Evolutionary conservation across 2,329 filamentous ascomycete species (phyloP), one percentile per base, ranked within the genome.

Genomic region (Clarireedia homoeocarpa): DNA sequence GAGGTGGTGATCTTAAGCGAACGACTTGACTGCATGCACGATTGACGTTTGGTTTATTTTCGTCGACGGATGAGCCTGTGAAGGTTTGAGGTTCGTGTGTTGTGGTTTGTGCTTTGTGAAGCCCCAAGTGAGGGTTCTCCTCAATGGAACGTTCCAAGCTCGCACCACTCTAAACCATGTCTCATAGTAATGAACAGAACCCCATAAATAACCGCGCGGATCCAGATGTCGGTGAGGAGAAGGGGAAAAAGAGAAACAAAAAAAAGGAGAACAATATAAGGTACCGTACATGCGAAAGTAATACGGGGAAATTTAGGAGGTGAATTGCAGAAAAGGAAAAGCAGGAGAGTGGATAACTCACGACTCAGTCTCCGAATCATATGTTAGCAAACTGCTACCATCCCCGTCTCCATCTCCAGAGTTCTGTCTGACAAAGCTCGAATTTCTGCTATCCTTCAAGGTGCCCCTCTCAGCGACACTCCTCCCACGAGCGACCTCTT

Each of bases 401-500:
- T 66, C 65, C 12, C 55, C 62, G 3, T 17, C 58, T 59, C 20
- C 46, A 48, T 34, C 23, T 47, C 26, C 56, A 55, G 26, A 59
- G 56, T 55, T 20, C 36, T 34, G 26, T 36, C 42, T 45, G 7
- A 34, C 20, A 3, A 52, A 23, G 26, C 26, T 55, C 10, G n/a
- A 27, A 30, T 47, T 58, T 5, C 50, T 56, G 40, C n/a, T 48
- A n/a, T 68, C 60, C 46, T 60, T 61, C 53, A 70, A 47, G 12
- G 66, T 69, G 40, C 67, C 67, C 53, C 67, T 53, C 15, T 70
- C 66, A 20, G 67, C 67, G 27, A 70, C 61, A 50, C 60, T 64
- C 55, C 63, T 60, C n/a, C 67, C 67, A 56, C 67, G 58, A 48
- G 59, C 71, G 63, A 60, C 71, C 65, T 61, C 68, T 66, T 70